Base-by-base conservation (phyloP, 1,284 basidiomycete genomes). In the Waitea zeae region DNA sequence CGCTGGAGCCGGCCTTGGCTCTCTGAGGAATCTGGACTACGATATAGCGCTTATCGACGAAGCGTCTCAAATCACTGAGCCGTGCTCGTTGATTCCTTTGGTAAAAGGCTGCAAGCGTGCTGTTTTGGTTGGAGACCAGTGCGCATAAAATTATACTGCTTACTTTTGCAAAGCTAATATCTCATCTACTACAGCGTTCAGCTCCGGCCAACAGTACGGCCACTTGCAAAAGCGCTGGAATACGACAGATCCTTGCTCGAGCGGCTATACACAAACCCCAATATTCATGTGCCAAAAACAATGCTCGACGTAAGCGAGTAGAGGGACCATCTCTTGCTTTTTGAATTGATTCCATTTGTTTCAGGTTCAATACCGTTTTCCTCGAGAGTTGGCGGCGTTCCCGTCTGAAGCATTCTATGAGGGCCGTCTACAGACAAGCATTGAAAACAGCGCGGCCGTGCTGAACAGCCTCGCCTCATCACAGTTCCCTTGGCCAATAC, bases 71-170 rank as follows among this genome's bases (percentile, higher is more conserved):
- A 63, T 76, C 12, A 74, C 70, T 0, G 73, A 78, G 42, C 65
- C 71, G 2, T 62, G 61, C 32, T 63, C 70, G 0, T 50, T 76
- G 17, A 73, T 77, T 30, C 72, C 74, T 1, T 52, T 77, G 3
- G 70, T 74, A 7, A 76, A 76, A 46, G 72, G 70, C 1, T 64
- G 67, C 29, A 48, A 53, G 32, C 53, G 59, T 20, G 72, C 66
- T 0, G 61, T 76, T 4, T 51, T 77, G 12, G 73, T 77, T 4
- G 74, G 74, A 3, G 72, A 77, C 43, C 73, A 76, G 74, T 77
- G 41, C 53, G 70, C 53, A 17, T 32, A 20, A 7, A 5, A 12
- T 24, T n/a, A n/a, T 37, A 12, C 33, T 20, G 11, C 3, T 28
- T 6, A 26, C 22, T 14, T 2, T 11, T 13, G 31, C 3, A 39